Conservation (phyloP, 306 rosid genomes). For the Adenanthera pavonina region DNA sequence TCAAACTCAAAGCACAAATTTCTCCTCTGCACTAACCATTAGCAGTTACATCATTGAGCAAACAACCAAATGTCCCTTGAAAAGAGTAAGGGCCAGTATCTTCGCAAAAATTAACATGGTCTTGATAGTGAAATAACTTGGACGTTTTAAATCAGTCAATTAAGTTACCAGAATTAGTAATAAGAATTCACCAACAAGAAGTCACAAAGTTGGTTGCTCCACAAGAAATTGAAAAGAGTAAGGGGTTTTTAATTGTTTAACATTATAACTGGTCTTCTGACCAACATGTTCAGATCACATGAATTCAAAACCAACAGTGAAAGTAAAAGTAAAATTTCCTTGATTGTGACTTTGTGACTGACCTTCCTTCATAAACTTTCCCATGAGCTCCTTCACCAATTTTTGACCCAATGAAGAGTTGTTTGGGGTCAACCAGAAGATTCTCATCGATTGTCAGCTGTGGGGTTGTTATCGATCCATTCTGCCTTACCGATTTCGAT, state of each 20-base stretch:
- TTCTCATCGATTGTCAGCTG: constrained; percentile 78
- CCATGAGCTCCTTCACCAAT: constrained; percentile 99
- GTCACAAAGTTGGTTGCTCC: constrained; percentile 18
- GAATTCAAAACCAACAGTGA: constrained; percentile 13
- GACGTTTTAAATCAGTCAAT: background rate
- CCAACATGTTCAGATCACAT: constrained; percentile 1
- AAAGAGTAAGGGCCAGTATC: background rate
- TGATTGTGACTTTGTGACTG: constrained; percentile 45
- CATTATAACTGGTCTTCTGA: constrained; percentile 1
- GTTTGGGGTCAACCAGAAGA: constrained; percentile 88
- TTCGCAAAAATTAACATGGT: background rate
- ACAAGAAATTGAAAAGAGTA: constrained; percentile 16
- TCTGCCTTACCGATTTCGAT: constrained; percentile 46
- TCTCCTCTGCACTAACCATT: background rate
- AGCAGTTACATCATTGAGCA: constrained; percentile 16
- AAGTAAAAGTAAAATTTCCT: constrained; percentile 17
- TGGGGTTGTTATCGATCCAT: constrained; percentile 56
- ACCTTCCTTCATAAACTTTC: constrained; percentile 98
- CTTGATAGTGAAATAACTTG: background rate
- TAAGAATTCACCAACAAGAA: background rate
- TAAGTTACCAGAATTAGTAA: background rate
- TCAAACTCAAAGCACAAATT: background rate
- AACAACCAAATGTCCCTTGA: background rate
- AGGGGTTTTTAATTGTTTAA: background rate
- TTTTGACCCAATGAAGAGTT: constrained; percentile 80